phyloP scores from a whole-genome alignment of 2,329 filamentous ascomycete genomes.

The Neonectria neomacrospora region DNA sequence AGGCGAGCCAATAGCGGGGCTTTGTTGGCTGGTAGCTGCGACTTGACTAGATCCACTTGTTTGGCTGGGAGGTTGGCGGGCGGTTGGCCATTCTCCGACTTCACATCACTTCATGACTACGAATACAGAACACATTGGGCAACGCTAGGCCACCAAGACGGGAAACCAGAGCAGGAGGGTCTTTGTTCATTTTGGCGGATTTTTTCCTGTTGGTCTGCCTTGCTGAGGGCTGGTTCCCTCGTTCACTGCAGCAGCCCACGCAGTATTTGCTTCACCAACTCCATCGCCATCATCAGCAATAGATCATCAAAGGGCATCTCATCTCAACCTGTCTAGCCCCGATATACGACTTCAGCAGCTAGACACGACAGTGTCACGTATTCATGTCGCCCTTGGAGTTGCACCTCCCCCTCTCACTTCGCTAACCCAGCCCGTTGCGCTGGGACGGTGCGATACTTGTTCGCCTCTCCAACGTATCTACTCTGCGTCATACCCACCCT shows the following conservation, averaged over 20 bases:
- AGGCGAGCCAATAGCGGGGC: slow-evolving; percentile 16
- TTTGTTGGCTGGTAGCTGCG: background rate
- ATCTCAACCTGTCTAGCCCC: background rate
- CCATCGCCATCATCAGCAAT: background rate
- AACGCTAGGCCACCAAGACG: background rate
- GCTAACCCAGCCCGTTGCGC: background rate
- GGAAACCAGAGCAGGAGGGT: background rate
- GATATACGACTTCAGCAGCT: background rate
- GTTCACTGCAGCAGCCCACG: background rate
- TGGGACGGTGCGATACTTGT: background rate
- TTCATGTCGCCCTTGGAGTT: background rate
- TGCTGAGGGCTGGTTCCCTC: slow-evolving; percentile 18
- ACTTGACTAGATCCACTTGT: slow-evolving; percentile 5
- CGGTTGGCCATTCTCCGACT: slow-evolving; percentile 3
- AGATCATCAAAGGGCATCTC: background rate
- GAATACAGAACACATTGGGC: background rate
- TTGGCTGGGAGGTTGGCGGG: background rate
- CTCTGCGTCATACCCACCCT: background rate
- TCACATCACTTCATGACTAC: background rate
- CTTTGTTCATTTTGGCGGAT: background rate
- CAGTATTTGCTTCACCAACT: background rate
- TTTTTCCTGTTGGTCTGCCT: background rate
- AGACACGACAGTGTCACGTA: background rate
- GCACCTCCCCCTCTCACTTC: background rate
- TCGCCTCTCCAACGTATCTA: background rate